Base-by-base conservation (phyloP, 2,329 filamentous ascomycete species). In the Pseudogymnoascus sp. region DNA sequence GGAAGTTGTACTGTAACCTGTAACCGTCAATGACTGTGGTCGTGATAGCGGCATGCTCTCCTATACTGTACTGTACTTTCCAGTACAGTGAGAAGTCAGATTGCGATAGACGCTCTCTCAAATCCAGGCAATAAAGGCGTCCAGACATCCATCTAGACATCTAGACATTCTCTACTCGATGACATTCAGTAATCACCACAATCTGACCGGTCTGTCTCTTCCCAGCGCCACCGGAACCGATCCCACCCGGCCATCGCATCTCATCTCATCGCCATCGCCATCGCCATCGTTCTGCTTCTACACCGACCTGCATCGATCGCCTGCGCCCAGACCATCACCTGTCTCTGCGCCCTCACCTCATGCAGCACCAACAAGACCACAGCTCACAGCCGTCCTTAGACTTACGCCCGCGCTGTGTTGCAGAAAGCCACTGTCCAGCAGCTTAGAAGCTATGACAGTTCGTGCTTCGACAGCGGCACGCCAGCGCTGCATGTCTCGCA, bases 191-290 rank as follows among this genome's bases (percentile, higher is more conserved):
- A 28, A 16, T 30, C 25, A n/a, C 22, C 23, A 30, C 14, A 52
- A 52, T 30, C 23, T 52, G 45, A 30, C n/a, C 23, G 19, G 45
- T 52, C 45, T 52, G 45, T 52, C 45, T 52, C 45, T 52, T 4
- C 42, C 42, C 5, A 25, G 19, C 42, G 42, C 22, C 23, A 28
- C 14, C 12, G 42, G 42, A 49, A 49, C 45, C 23, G 45, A 52
- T 52, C 45, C 4, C 45, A 16, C 45, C 45, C 25, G 25, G 45
- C 45, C 45, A 30, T 52, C 45, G n/a, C 45, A 52, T 52, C 45
- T 30, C 45, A 52, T 52, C 45, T 30, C 45, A 52, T 52, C 45
- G 45, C 45, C 45, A 52, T 52, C 42, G 42, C 42, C 42, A 52
- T 52, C 45, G 25, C n/a, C 25, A 52, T 52, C 25, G 45, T 52